These are phyloP conservation scores for Sclerospora graminicola DNA, from an alignment of 352 stramenopile genomes.

Conservation along the genomic window DNA sequence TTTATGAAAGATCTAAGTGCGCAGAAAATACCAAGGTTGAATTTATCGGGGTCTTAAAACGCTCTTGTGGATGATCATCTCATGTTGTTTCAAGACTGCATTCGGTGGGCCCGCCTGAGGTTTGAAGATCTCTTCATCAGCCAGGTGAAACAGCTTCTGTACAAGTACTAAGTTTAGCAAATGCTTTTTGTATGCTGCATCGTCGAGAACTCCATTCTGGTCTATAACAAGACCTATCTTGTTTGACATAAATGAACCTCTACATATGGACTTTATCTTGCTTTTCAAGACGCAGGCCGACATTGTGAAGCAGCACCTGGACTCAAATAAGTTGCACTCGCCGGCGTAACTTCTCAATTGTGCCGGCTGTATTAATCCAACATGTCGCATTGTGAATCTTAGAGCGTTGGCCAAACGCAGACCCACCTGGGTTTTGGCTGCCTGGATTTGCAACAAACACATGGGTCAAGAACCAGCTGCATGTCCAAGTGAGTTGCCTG, in stretches of 20 bases:
- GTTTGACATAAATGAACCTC: slow-evolving; percentile 87
- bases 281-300: no score
- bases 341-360: no score
- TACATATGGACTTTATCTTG: slow-evolving; percentile 96
- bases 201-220: slow-evolving; percentile 97
- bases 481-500: no score
- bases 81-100: slow-evolving; percentile 93
- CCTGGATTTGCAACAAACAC: no score
- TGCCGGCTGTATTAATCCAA: no score
- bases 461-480: no score
- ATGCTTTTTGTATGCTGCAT: slow-evolving; percentile 30
- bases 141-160: slow-evolving; percentile 94
- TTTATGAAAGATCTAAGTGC: slow-evolving; percentile 91
- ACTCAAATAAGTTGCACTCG: no score
- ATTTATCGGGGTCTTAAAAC: slow-evolving; percentile 87
- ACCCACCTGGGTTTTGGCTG: no score
- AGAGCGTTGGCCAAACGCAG: no score
- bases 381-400: no score
- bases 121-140: slow-evolving; percentile 98
- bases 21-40: slow-evolving; percentile 97
- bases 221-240: slow-evolving; percentile 90
- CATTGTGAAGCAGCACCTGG: no score
- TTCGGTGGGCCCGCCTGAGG: slow-evolving; percentile 94
- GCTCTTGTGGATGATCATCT: slow-evolving; percentile 91
- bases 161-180: slow-evolving; percentile 61